Percentiles rank a stretch among this genome's conserved stretches.
Evolutionary conservation across 352 stramenopile species (phyloP).

Genomic region (Pythium rhizo-oryzae): DNA sequence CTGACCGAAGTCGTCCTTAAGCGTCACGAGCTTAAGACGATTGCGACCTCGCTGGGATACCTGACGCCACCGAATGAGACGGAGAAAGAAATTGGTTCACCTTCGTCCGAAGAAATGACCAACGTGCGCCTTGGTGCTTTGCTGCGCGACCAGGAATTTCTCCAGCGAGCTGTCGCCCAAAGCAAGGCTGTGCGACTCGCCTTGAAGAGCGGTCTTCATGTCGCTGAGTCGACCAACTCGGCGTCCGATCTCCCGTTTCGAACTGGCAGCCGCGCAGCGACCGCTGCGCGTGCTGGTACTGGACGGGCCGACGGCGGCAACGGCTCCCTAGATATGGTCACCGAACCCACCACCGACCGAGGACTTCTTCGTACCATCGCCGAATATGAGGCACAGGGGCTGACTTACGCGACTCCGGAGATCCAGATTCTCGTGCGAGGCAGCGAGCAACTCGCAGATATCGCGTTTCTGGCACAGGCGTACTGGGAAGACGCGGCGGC

Average conservation of each 20-base stretch:
- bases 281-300: background rate
- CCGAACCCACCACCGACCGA: background rate
- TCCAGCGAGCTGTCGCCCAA: conserved; percentile 32
- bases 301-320: background rate
- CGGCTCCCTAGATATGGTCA: background rate
- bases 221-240: conserved; percentile 11
- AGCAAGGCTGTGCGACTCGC: conserved; percentile 41
- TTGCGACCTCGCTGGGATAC: conserved; percentile 3
- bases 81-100: background rate
- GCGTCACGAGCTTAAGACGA: conserved; percentile 7
- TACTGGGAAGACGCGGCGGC: conserved; percentile 45
- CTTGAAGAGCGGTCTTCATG: conserved; percentile 27
- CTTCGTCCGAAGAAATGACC: too few relatives aligned
- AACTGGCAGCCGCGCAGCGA: background rate
- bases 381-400: conserved; percentile 19
- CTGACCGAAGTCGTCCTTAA: conserved; percentile 18
- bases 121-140: conserved; percentile 23
- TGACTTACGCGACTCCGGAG: conserved; percentile 23
- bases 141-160: conserved; percentile 40
- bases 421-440: conserved; percentile 28
- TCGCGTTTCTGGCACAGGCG: conserved; percentile 52
- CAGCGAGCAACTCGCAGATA: conserved; percentile 34
- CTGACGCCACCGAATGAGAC: background rate
- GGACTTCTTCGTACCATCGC: background rate
- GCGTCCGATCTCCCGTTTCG: conserved; percentile 18